Base-by-base conservation (phyloP, 2,329 filamentous ascomycete genomes). In the Exophiala calicioides region DNA sequence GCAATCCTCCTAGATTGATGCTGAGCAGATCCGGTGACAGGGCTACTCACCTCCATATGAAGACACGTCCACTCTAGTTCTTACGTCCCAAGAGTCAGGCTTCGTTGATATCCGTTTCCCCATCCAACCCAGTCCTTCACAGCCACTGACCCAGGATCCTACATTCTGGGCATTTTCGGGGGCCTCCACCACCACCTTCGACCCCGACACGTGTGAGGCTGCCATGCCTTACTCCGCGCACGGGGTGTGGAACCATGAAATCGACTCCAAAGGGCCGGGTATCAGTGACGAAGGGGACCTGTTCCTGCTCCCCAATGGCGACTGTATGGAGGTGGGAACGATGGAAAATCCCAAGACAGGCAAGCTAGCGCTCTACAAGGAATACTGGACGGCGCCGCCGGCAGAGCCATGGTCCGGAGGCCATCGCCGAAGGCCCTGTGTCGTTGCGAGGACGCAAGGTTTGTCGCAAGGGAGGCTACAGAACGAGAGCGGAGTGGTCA, bases 381-480 rank as follows among this genome's bases (percentile, higher is more conserved):
- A 60, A 38, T 52, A 58, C 26, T 59, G 56, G 56, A 54, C 44
- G 9, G 30, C 45, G 12, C 53, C 50, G 9, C 16, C 40, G n/a
- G 15, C 36, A 7, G 29, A 13, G 15, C 12, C 29, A 12, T 50
- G 71, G 69, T n/a, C 63, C 75, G 47, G 69, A 71, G 23, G 63
- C 66, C 29, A 73, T 75, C 29, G 65, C 69, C 38, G 67, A 64
- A 29, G 30, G 20, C 50, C 53, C n/a, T 56, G 50, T 24, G 24
- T 47, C 7, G 51, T 52, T 24, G 53, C 51, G 15, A 44, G 43
- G 40, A 49, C 45, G n/a, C 30, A 31, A 18, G 39, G n/a, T 7
- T 4, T 16, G 26, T 13, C 27, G 20, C 29, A 24, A 12, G 23
- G 32, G 12, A 35, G 21, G 1, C 7, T 33, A 38, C 39, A 29